Conservation (phyloP, 495 filamentous ascomycete genomes). For the Acidiella bohemica region DNA sequence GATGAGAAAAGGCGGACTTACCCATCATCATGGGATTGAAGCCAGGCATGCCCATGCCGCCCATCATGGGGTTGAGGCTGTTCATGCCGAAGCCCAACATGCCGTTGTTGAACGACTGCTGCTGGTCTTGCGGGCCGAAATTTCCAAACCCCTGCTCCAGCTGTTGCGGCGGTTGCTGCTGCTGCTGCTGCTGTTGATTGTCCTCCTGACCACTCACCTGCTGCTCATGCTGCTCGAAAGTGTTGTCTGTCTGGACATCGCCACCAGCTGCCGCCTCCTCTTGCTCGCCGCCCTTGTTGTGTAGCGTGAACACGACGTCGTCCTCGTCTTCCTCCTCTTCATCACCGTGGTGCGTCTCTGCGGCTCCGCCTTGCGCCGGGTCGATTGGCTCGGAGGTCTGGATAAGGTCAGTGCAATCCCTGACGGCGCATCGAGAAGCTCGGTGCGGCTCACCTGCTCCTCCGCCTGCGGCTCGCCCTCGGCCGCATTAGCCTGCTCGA, state of each 20-base stretch:
- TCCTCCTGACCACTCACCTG: constrained; percentile 15
- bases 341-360: constrained; percentile 6
- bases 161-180: constrained; percentile 19
- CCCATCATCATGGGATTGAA: constrained; percentile 52
- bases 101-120: constrained; percentile 20
- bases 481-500: background rate
- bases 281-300: background rate
- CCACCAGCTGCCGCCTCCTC: background rate
- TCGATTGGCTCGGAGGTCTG: too few relatives aligned
- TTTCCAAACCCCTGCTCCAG: constrained; percentile 15
- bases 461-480: background rate
- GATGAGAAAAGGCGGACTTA: constrained; percentile 1
- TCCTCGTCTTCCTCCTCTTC: constrained; percentile 16
- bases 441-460: background rate
- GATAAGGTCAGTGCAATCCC: background rate
- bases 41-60: constrained; percentile 60
- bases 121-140: constrained; percentile 5
- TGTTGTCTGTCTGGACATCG: too few relatives aligned
- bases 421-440: background rate
- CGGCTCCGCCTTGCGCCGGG: too few relatives aligned
- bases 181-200: constrained; percentile 7
- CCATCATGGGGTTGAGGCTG: constrained; percentile 58
- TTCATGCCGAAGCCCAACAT: constrained; percentile 52
- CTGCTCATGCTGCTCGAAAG: constrained; percentile 2
- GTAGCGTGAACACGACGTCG: constrained; percentile 11